These are phyloP conservation scores for Scleromitrula shiraiana DNA, from an alignment of 2,329 filamentous ascomycete species.

Conservation along the genomic window DNA sequence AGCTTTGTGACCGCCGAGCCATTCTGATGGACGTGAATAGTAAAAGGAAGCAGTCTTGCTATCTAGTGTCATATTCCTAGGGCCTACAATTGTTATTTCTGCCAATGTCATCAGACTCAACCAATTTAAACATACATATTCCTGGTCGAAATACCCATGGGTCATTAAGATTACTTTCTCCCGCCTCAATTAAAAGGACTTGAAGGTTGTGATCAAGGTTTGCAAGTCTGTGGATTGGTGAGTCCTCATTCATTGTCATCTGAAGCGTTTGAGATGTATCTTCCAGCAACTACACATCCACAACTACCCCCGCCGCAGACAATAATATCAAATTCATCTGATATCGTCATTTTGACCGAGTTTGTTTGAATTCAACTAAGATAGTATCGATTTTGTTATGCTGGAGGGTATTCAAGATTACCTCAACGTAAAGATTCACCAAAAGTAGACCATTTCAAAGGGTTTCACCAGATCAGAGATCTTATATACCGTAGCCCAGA, in stretches of 20 bases:
- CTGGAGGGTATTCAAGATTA: neutral
- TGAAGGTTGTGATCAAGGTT: constrained; percentile 38
- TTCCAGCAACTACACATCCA: constrained; percentile 41
- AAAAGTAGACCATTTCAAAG: too few species aligned
- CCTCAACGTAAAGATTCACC: too few species aligned
- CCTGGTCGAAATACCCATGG: constrained; percentile 44
- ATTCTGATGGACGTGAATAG: constrained; percentile 47
- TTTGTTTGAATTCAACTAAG: too few species aligned
- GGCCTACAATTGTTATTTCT: constrained; percentile 18
- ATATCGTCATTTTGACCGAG: constrained; percentile 20
- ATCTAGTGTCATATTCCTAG: constrained; percentile 31
- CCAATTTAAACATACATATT: constrained; percentile 40
- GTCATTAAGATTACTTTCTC: constrained; percentile 44
- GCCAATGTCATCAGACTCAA: constrained; percentile 35
- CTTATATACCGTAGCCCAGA: neutral
- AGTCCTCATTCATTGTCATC: neutral
- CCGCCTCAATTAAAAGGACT: constrained; percentile 46
- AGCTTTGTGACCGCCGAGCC: constrained; percentile 51
- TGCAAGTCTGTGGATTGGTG: constrained; percentile 35
- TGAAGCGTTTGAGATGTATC: constrained; percentile 21
- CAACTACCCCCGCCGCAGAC: constrained; percentile 42
- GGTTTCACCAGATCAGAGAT: too few species aligned
- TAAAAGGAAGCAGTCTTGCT: constrained; percentile 62
- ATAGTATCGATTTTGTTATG: neutral
- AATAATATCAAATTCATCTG: constrained; percentile 42